These are phyloP conservation scores for Seiridium unicorne DNA, from an alignment of 2,329 filamentous ascomycete species.

Conservation along the genomic window DNA sequence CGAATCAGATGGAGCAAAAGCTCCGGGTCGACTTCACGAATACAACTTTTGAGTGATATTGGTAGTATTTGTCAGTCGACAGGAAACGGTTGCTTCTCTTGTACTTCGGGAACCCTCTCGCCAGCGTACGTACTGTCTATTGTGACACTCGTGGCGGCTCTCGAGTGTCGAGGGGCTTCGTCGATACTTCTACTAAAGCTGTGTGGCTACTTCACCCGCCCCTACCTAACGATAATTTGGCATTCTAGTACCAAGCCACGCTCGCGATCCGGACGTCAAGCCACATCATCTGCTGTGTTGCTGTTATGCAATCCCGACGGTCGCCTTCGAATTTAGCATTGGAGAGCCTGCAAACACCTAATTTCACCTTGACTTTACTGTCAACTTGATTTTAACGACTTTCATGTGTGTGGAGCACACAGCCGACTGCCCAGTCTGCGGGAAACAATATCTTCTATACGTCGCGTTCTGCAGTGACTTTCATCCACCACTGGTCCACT, in stretches of 20 bases:
- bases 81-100: background rate
- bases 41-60: background rate
- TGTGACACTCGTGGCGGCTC: background rate
- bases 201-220: background rate
- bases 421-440: slow-evolving; percentile 57
- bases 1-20: background rate
- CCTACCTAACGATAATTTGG: background rate
- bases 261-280: background rate
- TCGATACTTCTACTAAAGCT: background rate
- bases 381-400: background rate
- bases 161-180: background rate
- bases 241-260: background rate
- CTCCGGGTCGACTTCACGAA: background rate
- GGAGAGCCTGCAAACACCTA: background rate
- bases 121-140: background rate
- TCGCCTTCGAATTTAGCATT: background rate
- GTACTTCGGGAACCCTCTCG: background rate
- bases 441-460: slow-evolving; percentile 58
- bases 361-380: background rate
- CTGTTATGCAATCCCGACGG: background rate
- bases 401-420: slow-evolving; percentile 62
- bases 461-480: slow-evolving; percentile 54
- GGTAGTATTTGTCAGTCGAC: background rate
- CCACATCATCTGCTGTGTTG: background rate
- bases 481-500: slow-evolving; percentile 46